These are phyloP conservation scores for Centaurea solstitialis DNA, from an alignment of 129 eudicot genomes.

Conservation along the genomic window DNA sequence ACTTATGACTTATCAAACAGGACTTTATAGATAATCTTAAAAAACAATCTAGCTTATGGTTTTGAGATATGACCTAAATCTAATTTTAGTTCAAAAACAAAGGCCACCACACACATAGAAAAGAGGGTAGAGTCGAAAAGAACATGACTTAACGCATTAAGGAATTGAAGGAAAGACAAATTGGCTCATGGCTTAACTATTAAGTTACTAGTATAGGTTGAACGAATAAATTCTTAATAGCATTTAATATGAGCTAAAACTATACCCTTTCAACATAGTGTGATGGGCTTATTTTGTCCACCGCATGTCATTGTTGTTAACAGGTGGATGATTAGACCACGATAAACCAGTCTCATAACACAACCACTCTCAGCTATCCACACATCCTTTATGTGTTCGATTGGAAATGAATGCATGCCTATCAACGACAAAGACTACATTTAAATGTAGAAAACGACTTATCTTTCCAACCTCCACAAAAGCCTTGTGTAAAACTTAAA, in stretches of 20 bases:
- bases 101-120: too few species aligned
- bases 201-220: too few species aligned
- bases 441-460: neutral
- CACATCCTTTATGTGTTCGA: neutral
- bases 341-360: conserved; percentile 13
- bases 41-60: too few species aligned
- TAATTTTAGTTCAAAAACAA: too few species aligned
- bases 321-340: neutral
- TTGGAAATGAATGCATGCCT: neutral
- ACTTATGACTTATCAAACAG: too few species aligned
- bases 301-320: conserved; percentile 1
- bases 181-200: too few species aligned
- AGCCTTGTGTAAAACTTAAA: neutral
- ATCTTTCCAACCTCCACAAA: neutral
- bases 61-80: too few species aligned
- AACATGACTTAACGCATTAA: too few species aligned
- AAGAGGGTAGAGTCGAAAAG: too few species aligned
- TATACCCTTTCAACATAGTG: neutral
- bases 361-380: neutral
- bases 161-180: too few species aligned
- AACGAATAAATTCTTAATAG: too few species aligned
- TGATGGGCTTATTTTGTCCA: conserved; percentile 18
- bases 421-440: neutral
- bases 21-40: too few species aligned
- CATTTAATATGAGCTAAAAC: neutral